phyloP scores from a whole-genome alignment of 257 asterid species.

The Petunia secreta region DNA sequence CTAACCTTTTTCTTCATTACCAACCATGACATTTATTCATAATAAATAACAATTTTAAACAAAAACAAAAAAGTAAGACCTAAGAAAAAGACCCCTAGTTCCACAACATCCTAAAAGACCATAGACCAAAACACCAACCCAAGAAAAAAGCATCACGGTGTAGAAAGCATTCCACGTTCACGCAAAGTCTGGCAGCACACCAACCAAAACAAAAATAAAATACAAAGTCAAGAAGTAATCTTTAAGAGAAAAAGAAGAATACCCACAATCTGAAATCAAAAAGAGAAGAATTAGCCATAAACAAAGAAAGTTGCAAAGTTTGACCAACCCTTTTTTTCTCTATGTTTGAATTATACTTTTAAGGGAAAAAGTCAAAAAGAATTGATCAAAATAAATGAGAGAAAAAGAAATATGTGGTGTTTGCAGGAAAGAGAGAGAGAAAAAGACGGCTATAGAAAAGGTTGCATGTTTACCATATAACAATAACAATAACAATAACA shows the following conservation, averaged over 20 bases:
- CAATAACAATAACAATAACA: slow-evolving; percentile 6
- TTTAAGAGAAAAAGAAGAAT: slow-evolving; percentile 22
- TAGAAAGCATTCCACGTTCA: neutral
- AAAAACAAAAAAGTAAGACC: slow-evolving; percentile 33
- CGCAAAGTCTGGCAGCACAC: neutral
- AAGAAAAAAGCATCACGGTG: neutral
- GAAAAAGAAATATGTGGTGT: slow-evolving; percentile 17
- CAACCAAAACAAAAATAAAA: neutral
- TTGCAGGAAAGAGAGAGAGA: slow-evolving; percentile 18
- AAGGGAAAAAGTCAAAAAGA: neutral
- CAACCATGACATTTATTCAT: slow-evolving; percentile 37
- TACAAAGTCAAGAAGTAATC: slow-evolving; percentile 26
- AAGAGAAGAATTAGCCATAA: slow-evolving; percentile 7
- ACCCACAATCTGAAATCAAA: slow-evolving; percentile 33
- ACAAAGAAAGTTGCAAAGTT: slow-evolving; percentile 33
- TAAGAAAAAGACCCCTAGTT: slow-evolving; percentile 47
- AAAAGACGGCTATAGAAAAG: slow-evolving; percentile 24
- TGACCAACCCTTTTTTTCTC: slow-evolving; percentile 39
- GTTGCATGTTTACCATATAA: neutral
- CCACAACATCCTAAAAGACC: slow-evolving; percentile 21
- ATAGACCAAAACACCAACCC: slow-evolving; percentile 23
- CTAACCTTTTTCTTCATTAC: slow-evolving; percentile 38
- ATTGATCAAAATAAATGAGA: slow-evolving; percentile 14
- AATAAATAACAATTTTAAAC: slow-evolving; percentile 23
- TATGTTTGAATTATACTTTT: slow-evolving; percentile 36